phyloP scores from a whole-genome alignment of 2,329 filamentous ascomycete species.

The Colletotrichum siamense region DNA sequence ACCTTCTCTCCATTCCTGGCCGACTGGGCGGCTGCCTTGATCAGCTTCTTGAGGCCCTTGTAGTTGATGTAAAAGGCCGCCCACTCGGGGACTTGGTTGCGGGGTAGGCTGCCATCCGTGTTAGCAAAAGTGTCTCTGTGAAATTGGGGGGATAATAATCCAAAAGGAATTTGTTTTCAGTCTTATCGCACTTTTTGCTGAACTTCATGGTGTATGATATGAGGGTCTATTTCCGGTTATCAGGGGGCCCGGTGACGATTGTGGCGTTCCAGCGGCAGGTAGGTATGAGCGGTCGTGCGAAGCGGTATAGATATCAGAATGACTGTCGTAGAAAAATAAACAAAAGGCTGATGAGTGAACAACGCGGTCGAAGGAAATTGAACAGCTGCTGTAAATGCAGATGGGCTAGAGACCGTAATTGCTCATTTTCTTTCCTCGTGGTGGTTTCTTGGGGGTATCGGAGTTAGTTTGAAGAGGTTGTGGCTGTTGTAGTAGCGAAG shows the following conservation, averaged over 20 bases:
- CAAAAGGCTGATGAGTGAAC: slow-evolving; percentile 1
- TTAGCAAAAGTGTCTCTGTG: slow-evolving; percentile 21
- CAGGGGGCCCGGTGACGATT: not conserved
- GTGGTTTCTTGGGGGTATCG: not conserved
- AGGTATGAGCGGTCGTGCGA: not conserved
- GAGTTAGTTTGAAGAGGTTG: not conserved
- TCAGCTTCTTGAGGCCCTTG: slow-evolving; percentile 92
- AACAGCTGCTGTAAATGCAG: slow-evolving; percentile 9
- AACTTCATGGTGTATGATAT: slow-evolving; percentile 64
- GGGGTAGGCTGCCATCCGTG: slow-evolving; percentile 61
- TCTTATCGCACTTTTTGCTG: slow-evolving; percentile 58
- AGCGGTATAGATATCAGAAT: not conserved
- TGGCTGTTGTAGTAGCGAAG: not conserved
- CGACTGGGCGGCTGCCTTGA: slow-evolving; percentile 77
- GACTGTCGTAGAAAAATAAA: not conserved
- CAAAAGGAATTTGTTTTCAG: not conserved
- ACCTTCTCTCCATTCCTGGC: slow-evolving; percentile 74
- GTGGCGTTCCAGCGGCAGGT: not conserved
- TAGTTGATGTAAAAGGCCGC: slow-evolving; percentile 86
- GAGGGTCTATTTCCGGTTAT: slow-evolving; percentile 22
- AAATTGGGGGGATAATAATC: not conserved
- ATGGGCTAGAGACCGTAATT: not conserved
- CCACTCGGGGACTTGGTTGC: slow-evolving; percentile 90
- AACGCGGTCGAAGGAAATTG: not conserved
- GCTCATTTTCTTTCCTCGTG: not conserved